These are phyloP conservation scores for Septoria linicola DNA, from an alignment of 2,329 filamentous ascomycete genomes.

Conservation along the genomic window DNA sequence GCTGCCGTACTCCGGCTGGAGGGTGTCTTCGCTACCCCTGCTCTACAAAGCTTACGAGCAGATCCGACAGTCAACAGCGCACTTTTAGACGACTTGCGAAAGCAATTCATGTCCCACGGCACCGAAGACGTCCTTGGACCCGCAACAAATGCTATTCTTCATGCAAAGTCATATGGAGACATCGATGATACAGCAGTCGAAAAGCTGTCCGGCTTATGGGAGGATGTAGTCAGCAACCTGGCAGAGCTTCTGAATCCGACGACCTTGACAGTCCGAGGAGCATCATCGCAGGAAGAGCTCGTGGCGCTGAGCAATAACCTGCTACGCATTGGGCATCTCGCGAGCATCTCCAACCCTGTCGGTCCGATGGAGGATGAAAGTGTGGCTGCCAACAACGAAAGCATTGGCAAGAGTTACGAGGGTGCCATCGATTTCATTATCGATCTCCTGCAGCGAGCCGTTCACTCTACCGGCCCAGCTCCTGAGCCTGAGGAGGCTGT, in stretches of 20 bases:
- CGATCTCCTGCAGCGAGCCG: conserved; percentile 70
- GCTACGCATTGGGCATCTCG: conserved; percentile 34
- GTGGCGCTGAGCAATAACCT: conserved; percentile 37
- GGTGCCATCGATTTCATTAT: conserved; percentile 67
- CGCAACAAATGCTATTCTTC: conserved; percentile 76
- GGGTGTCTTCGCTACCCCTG: conserved; percentile 79
- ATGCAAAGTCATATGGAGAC: conserved; percentile 83
- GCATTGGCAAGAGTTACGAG: conserved; percentile 27
- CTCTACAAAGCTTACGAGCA: conserved; percentile 85
- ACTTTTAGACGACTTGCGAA: conserved; percentile 85
- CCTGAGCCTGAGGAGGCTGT: conserved; percentile 63
- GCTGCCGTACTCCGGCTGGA: conserved; percentile 82
- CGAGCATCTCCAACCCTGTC: conserved; percentile 63
- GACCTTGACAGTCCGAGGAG: conserved; percentile 68
- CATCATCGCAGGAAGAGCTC: conserved; percentile 54
- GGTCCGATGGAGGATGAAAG: conserved; percentile 65
- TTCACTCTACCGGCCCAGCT: conserved; percentile 62
- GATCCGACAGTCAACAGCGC: conserved; percentile 77
- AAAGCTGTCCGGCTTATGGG: conserved; percentile 82
- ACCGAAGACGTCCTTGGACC: conserved; percentile 82
- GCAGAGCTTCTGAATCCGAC: conserved; percentile 65
- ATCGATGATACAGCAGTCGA: conserved; percentile 80
- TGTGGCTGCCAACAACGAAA: conserved; percentile 40
- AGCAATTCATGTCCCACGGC: conserved; percentile 90
- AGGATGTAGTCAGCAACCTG: conserved; percentile 73